Evolutionary conservation across 2,329 filamentous ascomycete species (phyloP).

Genomic region (Trichoderma sp.): DNA sequence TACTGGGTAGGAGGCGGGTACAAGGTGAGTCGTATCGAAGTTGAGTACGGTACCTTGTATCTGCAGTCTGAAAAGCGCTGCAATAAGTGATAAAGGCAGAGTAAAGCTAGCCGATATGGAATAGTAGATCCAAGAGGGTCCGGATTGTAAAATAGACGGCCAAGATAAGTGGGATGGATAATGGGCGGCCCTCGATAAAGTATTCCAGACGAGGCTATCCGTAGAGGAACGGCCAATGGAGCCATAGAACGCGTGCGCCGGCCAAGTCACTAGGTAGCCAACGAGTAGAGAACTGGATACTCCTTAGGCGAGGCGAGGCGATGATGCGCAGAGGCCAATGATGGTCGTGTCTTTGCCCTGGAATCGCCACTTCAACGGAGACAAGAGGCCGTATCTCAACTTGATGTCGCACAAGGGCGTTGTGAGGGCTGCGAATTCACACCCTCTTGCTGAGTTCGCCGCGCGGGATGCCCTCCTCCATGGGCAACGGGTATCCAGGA

Average conservation of each 20-base stretch:
- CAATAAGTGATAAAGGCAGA: not conserved
- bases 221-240: not conserved
- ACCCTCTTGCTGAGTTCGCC: slow-evolving; percentile 4
- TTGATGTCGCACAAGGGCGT: slow-evolving; percentile 25
- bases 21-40: not conserved
- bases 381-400: slow-evolving; percentile 21
- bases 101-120: not conserved
- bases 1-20: not conserved
- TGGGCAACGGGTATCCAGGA: not conserved
- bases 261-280: slow-evolving; percentile 7
- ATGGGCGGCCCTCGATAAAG: not conserved
- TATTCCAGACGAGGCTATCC: slow-evolving; percentile 7
- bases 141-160: not conserved
- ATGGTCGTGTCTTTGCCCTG: slow-evolving; percentile 23
- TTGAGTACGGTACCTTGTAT: not conserved
- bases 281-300: not conserved
- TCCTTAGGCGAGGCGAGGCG: slow-evolving; percentile 16
- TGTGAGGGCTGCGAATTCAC: slow-evolving; percentile 3
- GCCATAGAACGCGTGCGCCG: slow-evolving; percentile 1
- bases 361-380: slow-evolving; percentile 20
- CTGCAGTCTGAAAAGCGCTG: not conserved
- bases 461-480: not conserved
- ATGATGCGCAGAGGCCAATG: slow-evolving; percentile 29
- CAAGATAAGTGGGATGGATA: not conserved
- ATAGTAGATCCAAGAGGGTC: not conserved